Evolutionary conservation across 139 green algal species (phyloP), one percentile per base, ranked within the genome.

Genomic region (Marvania coccoides): DNA sequence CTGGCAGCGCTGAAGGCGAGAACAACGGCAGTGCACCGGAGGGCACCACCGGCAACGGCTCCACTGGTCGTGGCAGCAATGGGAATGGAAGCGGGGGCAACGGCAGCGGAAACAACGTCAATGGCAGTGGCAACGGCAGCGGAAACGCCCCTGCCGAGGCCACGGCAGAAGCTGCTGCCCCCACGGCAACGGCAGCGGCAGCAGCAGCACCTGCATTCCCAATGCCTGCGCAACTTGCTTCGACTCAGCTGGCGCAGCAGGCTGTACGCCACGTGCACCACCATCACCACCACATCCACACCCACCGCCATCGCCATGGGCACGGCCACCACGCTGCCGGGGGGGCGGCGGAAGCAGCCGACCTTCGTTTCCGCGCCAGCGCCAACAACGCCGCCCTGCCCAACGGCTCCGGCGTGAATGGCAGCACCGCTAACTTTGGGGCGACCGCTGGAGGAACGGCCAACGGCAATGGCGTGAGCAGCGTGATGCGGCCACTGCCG

Each of bases 51-150:
- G 63, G 63, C 47, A 55, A 15, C 12, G 48, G 48, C 48, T 30
- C 6, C 33, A 35, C 28, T 10, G 48, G 48, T 6, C 45, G 54
- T 23, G 47, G 47, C 47, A 26, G 58, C 29, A 72, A 62, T 33
- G 67, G 67, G 45, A 74, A 74, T 33, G 68, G 68, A 37, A 69
- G 58, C 58, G 65, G 61, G 46, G 23, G 37, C 29, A 74, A 58
- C 47, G 57, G 58, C 53, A 81, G 65, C 37, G 58, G 61, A 30
- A 60, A 71, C 54, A 31, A 31, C 45, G 61, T 26, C 36, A 56
- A 65, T 38, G 42, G 72, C 66, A 70, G 64, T 37, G 68, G 42
- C 33, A 74, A 53, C 15, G 40, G 58, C 30, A 68, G 54, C 14
- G 47, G 58, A 7, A 14, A 31, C 35, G 36, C 45, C 2, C 42